A percentile compares a stretch with the other conserved stretches of the same genome.
phyloP scores from a whole-genome alignment of 805 yeast species.

The Dipodascopsis uninucleata region DNA sequence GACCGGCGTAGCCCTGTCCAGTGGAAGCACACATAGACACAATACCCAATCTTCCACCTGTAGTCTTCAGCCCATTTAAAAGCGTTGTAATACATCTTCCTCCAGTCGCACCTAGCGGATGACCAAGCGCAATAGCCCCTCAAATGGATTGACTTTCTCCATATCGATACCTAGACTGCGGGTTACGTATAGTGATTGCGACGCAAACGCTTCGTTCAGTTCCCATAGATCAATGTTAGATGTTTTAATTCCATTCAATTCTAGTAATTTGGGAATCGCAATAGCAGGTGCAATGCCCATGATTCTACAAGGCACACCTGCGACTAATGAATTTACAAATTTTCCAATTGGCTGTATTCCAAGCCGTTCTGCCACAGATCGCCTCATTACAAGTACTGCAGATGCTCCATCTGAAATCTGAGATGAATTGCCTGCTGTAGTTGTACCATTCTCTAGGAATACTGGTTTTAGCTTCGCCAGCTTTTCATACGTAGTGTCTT shows the following conservation, averaged over 20 bases:
- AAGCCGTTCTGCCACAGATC: slow-evolving; percentile 66
- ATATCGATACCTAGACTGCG: slow-evolving; percentile 58
- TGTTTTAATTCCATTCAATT: slow-evolving; percentile 59
- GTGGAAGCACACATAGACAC: slow-evolving; percentile 40
- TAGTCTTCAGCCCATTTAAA: slow-evolving; percentile 36
- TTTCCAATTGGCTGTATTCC: slow-evolving; percentile 74
- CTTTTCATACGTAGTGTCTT: slow-evolving; percentile 33
- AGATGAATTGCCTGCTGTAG: slow-evolving; percentile 88
- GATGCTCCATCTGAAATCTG: slow-evolving; percentile 92
- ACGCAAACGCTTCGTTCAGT: slow-evolving; percentile 87
- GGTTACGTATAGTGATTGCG: slow-evolving; percentile 79
- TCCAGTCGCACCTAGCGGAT: slow-evolving; percentile 73
- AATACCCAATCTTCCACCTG: slow-evolving; percentile 38
- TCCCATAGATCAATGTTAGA: slow-evolving; percentile 74
- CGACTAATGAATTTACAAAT: slow-evolving; percentile 85
- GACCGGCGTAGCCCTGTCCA: slow-evolving; percentile 20
- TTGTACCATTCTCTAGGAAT: slow-evolving; percentile 70
- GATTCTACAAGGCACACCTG: slow-evolving; percentile 79
- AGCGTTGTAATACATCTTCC: slow-evolving; percentile 43
- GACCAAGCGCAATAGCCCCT: slow-evolving; percentile 92
- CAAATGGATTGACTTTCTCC: slow-evolving; percentile 77
- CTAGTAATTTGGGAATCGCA: slow-evolving; percentile 83
- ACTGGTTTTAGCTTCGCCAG: slow-evolving; percentile 38
- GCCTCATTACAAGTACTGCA: slow-evolving; percentile 74
- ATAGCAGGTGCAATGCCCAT: slow-evolving; percentile 86